phyloP scores from a whole-genome alignment of 2,329 filamentous ascomycete species.

The Colletotrichum sp. region DNA sequence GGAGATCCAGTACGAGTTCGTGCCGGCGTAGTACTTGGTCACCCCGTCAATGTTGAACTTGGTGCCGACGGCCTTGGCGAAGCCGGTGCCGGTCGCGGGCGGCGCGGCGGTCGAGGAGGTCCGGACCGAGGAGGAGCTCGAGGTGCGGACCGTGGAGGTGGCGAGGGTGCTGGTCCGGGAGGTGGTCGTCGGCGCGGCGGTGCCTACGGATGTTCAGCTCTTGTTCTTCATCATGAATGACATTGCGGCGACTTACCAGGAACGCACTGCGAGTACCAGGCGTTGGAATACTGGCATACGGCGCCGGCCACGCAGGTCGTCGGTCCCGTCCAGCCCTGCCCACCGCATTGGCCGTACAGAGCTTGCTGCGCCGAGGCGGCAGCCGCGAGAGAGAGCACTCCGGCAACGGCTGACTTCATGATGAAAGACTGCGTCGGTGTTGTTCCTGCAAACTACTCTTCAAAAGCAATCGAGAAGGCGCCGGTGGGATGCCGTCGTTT shows the following conservation, averaged over 20 bases:
- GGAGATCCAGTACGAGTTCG: slow-evolving; percentile 62
- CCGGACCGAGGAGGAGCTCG: slow-evolving; percentile 8
- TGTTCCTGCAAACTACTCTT: neutral
- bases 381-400: slow-evolving; percentile 9
- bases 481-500: slow-evolving; percentile 2
- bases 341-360: slow-evolving; percentile 46
- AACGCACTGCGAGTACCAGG: slow-evolving; percentile 43
- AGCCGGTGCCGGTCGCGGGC: slow-evolving; percentile 23
- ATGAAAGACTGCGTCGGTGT: neutral
- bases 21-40: slow-evolving; percentile 56
- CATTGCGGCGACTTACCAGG: slow-evolving; percentile 26
- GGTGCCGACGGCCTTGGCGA: slow-evolving; percentile 30
- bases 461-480: neutral
- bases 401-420: slow-evolving; percentile 18
- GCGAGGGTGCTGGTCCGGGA: slow-evolving; percentile 4
- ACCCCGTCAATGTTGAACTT: slow-evolving; percentile 49
- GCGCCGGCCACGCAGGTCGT: slow-evolving; percentile 48
- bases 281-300: slow-evolving; percentile 39
- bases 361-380: slow-evolving; percentile 21
- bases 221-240: no score
- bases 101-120: slow-evolving; percentile 14
- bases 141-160: slow-evolving; percentile 7
- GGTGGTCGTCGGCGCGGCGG: slow-evolving; percentile 22
- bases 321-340: slow-evolving; percentile 43
- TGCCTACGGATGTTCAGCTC: neutral